Conservation (phyloP, 257 asterid species). For the Prunella vulgaris region DNA sequence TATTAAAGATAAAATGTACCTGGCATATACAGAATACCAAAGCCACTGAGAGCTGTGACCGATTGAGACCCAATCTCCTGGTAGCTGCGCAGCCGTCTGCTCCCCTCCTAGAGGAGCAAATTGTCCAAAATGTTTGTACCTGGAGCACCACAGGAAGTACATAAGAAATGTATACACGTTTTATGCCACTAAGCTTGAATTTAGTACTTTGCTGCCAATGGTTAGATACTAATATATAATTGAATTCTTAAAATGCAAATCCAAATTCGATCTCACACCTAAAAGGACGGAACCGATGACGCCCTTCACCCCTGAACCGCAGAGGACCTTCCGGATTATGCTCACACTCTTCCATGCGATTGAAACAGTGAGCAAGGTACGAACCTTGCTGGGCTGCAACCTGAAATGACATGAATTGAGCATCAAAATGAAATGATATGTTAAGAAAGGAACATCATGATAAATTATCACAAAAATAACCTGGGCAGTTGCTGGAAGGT, state of each 20-base stretch:
- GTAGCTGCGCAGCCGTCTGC: constrained; percentile 97
- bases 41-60: constrained; percentile 97
- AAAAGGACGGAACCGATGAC: constrained; percentile 89
- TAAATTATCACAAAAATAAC: not conserved
- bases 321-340: constrained; percentile 90
- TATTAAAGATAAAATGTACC: constrained; percentile 31
- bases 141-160: constrained; percentile 17
- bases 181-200: not conserved
- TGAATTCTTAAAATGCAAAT: not conserved
- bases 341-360: constrained; percentile 90
- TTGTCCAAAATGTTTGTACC: constrained; percentile 96
- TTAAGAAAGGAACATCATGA: not conserved
- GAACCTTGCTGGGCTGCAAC: constrained; percentile 98
- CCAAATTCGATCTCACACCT: constrained; percentile 40
- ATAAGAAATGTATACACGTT: not conserved
- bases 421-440: not conserved
- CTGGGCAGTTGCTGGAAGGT: constrained; percentile 98
- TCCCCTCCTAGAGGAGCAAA: constrained; percentile 98
- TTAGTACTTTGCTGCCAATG: not conserved
- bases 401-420: not conserved
- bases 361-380: constrained; percentile 88
- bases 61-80: constrained; percentile 98
- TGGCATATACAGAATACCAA: constrained; percentile 96
- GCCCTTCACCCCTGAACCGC: constrained; percentile 93
- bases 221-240: not conserved